Evolutionary conservation across 2,329 filamentous ascomycete genomes (phyloP).

Genomic region (Alternaria hordeiaustralica): DNA sequence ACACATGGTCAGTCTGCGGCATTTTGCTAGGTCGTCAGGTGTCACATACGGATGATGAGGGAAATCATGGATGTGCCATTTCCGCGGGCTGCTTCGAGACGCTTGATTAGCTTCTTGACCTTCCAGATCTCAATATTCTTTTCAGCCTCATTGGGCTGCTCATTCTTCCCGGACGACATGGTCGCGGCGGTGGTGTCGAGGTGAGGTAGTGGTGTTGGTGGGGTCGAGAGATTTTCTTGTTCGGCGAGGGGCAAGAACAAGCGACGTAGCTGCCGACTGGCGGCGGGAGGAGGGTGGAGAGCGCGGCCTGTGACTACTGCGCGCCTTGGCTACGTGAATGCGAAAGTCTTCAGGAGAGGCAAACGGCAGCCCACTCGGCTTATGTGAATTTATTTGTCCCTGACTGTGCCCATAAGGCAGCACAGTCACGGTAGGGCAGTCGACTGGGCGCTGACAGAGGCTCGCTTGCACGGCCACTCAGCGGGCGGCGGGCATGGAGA

Average conservation of each 20-base stretch:
- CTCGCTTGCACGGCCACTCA: slow-evolving; percentile 29
- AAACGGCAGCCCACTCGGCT: slow-evolving; percentile 1
- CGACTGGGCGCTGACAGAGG: not conserved
- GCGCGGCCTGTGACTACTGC: slow-evolving; percentile 1
- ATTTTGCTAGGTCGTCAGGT: not conserved
- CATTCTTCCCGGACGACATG: slow-evolving; percentile 45
- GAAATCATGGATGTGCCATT: slow-evolving; percentile 99
- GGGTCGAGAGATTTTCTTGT: slow-evolving; percentile 27
- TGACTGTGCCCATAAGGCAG: not conserved
- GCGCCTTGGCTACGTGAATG: slow-evolving; percentile 5
- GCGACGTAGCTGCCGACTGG: slow-evolving; percentile 22
- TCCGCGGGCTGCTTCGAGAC: slow-evolving; percentile 93
- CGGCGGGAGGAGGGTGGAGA: slow-evolving; percentile 17
- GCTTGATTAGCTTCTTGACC: slow-evolving; percentile 99
- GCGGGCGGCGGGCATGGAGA: slow-evolving; percentile 1
- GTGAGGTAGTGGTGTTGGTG: slow-evolving; percentile 19
- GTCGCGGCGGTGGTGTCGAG: slow-evolving; percentile 28
- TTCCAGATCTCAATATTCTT: slow-evolving; percentile 97
- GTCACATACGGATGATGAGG: slow-evolving; percentile 87
- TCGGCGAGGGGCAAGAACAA: slow-evolving; percentile 22
- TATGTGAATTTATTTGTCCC: slow-evolving; percentile 17
- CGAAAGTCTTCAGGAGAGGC: not conserved
- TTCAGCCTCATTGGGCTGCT: slow-evolving; percentile 88
- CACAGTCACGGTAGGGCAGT: not conserved
- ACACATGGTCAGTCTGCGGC: slow-evolving; percentile 33